These are phyloP conservation scores for Boletus smithii DNA, from an alignment of 1,284 basidiomycete genomes.

Conservation along the genomic window DNA sequence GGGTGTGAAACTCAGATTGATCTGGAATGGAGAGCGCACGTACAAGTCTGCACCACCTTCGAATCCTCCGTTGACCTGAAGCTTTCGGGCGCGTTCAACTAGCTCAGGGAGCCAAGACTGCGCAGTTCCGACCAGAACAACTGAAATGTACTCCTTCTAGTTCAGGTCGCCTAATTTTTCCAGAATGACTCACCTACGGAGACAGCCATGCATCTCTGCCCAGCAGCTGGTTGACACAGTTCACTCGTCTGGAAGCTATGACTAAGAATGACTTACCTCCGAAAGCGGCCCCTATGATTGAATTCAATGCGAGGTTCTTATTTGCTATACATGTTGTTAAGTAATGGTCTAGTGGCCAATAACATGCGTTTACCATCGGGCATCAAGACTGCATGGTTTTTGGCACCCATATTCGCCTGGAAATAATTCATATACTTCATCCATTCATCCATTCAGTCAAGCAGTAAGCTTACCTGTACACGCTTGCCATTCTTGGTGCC, in stretches of 20 bases:
- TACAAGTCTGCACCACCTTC: slow-evolving; percentile 85
- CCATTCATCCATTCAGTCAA: slow-evolving; percentile 7
- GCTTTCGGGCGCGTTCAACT: slow-evolving; percentile 75
- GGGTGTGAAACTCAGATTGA: slow-evolving; percentile 3
- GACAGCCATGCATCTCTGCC: slow-evolving; percentile 95
- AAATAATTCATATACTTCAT: slow-evolving; percentile 3
- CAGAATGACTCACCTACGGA: slow-evolving; percentile 67
- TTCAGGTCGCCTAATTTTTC: neutral
- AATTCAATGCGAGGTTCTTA: slow-evolving; percentile 91
- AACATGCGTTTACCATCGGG: slow-evolving; percentile 68
- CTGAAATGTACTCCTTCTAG: slow-evolving; percentile 33
- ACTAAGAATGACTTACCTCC: slow-evolving; percentile 55
- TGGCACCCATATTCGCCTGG: slow-evolving; percentile 90
- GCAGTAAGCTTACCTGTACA: slow-evolving; percentile 58
- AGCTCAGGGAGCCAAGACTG: slow-evolving; percentile 86
- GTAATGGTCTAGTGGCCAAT: slow-evolving; percentile 1
- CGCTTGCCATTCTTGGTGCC: slow-evolving; percentile 87
- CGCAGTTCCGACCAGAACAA: slow-evolving; percentile 82
- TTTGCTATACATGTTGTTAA: slow-evolving; percentile 60
- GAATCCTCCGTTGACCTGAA: slow-evolving; percentile 90
- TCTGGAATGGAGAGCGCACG: slow-evolving; percentile 31
- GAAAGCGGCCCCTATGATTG: slow-evolving; percentile 92
- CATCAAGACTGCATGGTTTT: slow-evolving; percentile 95
- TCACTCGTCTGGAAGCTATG: slow-evolving; percentile 37
- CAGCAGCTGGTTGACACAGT: slow-evolving; percentile 70